Conservation (phyloP, 179 eudicot genomes). For the Spinacia oleracea region DNA sequence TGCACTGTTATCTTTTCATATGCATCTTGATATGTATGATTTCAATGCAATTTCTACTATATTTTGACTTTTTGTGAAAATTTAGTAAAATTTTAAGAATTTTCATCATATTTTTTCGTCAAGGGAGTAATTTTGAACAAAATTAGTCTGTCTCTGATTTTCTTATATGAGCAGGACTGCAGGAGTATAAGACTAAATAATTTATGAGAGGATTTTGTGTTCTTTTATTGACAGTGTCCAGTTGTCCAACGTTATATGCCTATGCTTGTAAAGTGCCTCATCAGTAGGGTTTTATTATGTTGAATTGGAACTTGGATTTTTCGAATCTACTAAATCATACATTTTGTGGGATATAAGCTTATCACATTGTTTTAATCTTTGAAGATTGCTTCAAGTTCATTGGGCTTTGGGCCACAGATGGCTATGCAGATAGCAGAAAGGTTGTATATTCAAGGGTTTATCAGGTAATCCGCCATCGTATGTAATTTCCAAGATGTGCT, state of each 20-base stretch:
- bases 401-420: conserved; percentile 87
- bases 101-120: neutral
- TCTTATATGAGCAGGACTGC: neutral
- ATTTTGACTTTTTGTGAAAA: neutral
- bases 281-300: neutral
- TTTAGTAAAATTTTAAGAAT: neutral
- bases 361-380: conserved; percentile 23
- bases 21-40: neutral
- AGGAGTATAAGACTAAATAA: neutral
- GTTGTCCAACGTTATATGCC: neutral
- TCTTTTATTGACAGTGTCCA: neutral
- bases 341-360: conserved; percentile 11
- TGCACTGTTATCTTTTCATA: neutral
- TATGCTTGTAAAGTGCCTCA: neutral
- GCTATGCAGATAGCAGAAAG: conserved; percentile 97
- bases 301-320: conserved; percentile 1
- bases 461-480: conserved; percentile 55
- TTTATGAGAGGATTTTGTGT: neutral
- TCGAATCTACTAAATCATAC: neutral
- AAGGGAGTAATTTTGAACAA: neutral
- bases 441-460: conserved; percentile 92
- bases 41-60: neutral
- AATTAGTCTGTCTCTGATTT: neutral
- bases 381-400: conserved; percentile 94
- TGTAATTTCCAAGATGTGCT: neutral